A percentile compares a stretch with the other conserved stretches of the same genome.
phyloP scores from a whole-genome alignment of 2,329 filamentous ascomycete genomes.

The Sclerotinia glacialis region DNA sequence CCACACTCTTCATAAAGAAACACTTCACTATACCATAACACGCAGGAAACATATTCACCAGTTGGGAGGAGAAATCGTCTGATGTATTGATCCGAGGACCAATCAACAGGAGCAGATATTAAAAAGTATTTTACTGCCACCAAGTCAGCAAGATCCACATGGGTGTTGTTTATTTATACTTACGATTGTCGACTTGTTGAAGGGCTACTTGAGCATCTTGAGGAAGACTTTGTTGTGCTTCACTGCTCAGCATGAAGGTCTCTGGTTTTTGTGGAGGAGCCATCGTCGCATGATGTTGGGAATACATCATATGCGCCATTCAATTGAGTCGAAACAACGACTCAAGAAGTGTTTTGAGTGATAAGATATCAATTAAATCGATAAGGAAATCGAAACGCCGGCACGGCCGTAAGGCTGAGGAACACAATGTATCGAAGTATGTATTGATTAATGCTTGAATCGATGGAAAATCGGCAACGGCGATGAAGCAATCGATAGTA shows the following conservation, averaged over 20 bases:
- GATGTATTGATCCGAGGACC: conserved; percentile 95
- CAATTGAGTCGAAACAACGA: conserved; percentile 37
- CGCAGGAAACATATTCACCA: conserved; percentile 97
- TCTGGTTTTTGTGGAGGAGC: conserved; percentile 92
- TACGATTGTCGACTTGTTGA: conserved; percentile 97
- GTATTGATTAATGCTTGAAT: conserved; percentile 26
- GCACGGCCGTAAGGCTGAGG: conserved; percentile 30
- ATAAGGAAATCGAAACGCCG: conserved; percentile 35
- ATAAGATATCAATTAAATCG: conserved; percentile 29
- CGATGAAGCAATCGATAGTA: conserved; percentile 37
- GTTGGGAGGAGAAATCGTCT: conserved; percentile 92
- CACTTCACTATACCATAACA: conserved; percentile 67
- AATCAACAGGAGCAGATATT: conserved; percentile 97
- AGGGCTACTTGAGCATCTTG: conserved; percentile 96
- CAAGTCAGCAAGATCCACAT: conserved; percentile 26
- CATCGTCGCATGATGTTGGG: conserved; percentile 76
- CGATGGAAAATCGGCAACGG: conserved; percentile 30
- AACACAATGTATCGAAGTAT: conserved; percentile 23
- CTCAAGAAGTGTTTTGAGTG: conserved; percentile 23
- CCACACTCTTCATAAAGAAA: conserved; percentile 21
- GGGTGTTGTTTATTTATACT: conserved; percentile 44
- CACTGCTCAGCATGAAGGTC: conserved; percentile 96
- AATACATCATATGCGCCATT: conserved; percentile 62
- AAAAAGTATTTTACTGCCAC: conserved; percentile 94
- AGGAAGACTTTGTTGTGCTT: conserved; percentile 93